A percentile compares a stretch with the other conserved stretches of the same genome.
These are phyloP conservation scores for Wickerhamomyces mucosus DNA, from an alignment of 805 yeast genomes.

Conservation along the genomic window DNA sequence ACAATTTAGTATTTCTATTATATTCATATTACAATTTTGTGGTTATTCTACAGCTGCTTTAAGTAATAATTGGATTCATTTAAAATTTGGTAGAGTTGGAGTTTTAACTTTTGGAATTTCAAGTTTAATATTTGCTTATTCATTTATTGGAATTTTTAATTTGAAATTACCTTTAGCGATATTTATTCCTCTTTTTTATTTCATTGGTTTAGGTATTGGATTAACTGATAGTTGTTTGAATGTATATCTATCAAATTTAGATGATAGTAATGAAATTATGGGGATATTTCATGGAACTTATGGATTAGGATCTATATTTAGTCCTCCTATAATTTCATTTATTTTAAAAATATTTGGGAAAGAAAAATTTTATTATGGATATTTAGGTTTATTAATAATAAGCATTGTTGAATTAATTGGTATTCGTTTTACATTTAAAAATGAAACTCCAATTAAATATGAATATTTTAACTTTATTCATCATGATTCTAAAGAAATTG, in stretches of 20 bases:
- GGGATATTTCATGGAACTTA: slow-evolving; percentile 61
- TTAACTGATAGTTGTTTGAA: slow-evolving; percentile 45
- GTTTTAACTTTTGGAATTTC: slow-evolving; percentile 27
- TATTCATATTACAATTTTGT: slow-evolving; percentile 41
- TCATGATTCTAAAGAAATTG: slow-evolving; percentile 4
- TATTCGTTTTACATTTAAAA: not conserved
- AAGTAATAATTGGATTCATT: slow-evolving; percentile 32
- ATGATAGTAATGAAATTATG: slow-evolving; percentile 46
- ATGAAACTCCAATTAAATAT: too few species aligned
- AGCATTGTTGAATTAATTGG: slow-evolving; percentile 15
- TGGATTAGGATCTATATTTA: slow-evolving; percentile 63
- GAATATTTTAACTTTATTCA: too few species aligned
- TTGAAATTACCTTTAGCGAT: slow-evolving; percentile 29
- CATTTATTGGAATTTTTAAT: slow-evolving; percentile 21
- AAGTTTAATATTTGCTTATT: slow-evolving; percentile 27
- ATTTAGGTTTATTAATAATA: slow-evolving; percentile 9
- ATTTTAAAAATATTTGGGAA: slow-evolving; percentile 22
- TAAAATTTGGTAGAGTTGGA: slow-evolving; percentile 38
- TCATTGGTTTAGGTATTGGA: slow-evolving; percentile 50
- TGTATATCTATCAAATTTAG: slow-evolving; percentile 36
- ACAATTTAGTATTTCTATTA: slow-evolving; percentile 36
- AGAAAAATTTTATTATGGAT: slow-evolving; percentile 1
- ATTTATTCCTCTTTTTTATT: slow-evolving; percentile 28
- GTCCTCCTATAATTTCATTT: slow-evolving; percentile 54
- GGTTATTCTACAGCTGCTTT: slow-evolving; percentile 52